Conservation (phyloP, 768 basidiomycete genomes). For the Mycena albidolilacea region DNA sequence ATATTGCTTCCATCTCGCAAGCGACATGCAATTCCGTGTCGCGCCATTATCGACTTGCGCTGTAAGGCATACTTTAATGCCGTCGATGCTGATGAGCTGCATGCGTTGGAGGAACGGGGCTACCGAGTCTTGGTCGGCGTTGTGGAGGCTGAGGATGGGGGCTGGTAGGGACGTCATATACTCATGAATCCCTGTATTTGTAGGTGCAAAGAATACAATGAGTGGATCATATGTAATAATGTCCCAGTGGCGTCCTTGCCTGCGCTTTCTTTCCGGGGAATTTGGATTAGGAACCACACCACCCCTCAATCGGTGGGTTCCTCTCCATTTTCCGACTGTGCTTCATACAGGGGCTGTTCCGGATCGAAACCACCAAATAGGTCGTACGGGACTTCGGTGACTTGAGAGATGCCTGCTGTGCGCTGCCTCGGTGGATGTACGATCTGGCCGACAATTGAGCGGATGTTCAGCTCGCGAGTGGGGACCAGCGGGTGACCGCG, state of each 20-base stretch:
- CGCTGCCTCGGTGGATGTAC: conserved; percentile 14
- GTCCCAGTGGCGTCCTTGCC: conserved; percentile 19
- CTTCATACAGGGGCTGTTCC: conserved; percentile 10
- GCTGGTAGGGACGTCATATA: conserved; percentile 14
- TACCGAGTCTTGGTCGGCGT: background rate
- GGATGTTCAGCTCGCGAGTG: conserved; percentile 3
- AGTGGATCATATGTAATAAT: conserved; percentile 15
- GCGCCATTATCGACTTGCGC: conserved; percentile 24
- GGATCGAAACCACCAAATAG: conserved; percentile 18
- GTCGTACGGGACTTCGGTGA: conserved; percentile 24
- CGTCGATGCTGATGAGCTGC: conserved; percentile 15
- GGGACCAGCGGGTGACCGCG: background rate
- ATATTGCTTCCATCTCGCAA: conserved; percentile 18
- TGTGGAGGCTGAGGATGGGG: conserved; percentile 10
- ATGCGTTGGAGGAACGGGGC: conserved; percentile 27
- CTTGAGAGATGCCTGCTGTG: background rate
- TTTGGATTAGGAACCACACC: conserved; percentile 28
- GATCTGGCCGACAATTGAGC: background rate
- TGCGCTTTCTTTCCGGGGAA: conserved; percentile 19
- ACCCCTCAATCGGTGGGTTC: conserved; percentile 28
- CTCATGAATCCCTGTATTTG: conserved; percentile 29
- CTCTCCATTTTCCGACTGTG: conserved; percentile 34
- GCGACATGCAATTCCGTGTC: conserved; percentile 27
- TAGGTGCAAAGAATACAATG: conserved; percentile 23
- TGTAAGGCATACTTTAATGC: background rate